These are phyloP conservation scores for Chrysosporium keratinophilum DNA, from an alignment of 2,329 filamentous ascomycete species.

Conservation along the genomic window DNA sequence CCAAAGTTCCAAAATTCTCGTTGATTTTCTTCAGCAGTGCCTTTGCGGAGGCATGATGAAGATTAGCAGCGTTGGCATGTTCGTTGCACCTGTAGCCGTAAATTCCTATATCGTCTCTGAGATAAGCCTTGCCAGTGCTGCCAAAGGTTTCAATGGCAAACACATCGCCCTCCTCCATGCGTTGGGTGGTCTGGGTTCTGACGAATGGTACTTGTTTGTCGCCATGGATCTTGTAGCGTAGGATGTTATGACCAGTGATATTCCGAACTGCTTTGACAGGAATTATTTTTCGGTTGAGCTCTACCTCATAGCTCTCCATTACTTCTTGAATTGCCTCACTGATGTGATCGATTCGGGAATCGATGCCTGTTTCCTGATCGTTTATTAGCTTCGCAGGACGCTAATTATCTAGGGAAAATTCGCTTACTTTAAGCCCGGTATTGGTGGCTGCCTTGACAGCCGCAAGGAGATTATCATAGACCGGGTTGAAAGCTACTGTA, in stretches of 20 bases:
- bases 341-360: conserved; percentile 46
- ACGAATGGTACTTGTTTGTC: conserved; percentile 47
- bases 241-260: conserved; percentile 47
- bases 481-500: conserved; percentile 63
- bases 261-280: conserved; percentile 45
- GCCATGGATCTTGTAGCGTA: conserved; percentile 47
- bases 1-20: conserved; percentile 52
- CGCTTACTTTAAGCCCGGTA: conserved; percentile 38
- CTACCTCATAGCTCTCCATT: conserved; percentile 53
- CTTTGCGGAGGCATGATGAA: conserved; percentile 46
- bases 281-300: conserved; percentile 43
- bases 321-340: conserved; percentile 50
- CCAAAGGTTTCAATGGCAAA: conserved; percentile 53
- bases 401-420: conserved; percentile 6
- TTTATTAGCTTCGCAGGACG: conserved; percentile 12
- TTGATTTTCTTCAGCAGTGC: conserved; percentile 49
- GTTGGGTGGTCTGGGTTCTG: conserved; percentile 28
- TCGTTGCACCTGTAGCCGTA: conserved; percentile 44
- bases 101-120: conserved; percentile 43
- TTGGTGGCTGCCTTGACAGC: conserved; percentile 69
- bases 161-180: conserved; percentile 50
- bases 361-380: conserved; percentile 42
- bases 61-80: conserved; percentile 27
- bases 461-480: conserved; percentile 62
- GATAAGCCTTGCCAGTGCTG: conserved; percentile 42